Base-by-base conservation (phyloP, 805 yeast genomes). In the Metschnikowia noctiluminum region DNA sequence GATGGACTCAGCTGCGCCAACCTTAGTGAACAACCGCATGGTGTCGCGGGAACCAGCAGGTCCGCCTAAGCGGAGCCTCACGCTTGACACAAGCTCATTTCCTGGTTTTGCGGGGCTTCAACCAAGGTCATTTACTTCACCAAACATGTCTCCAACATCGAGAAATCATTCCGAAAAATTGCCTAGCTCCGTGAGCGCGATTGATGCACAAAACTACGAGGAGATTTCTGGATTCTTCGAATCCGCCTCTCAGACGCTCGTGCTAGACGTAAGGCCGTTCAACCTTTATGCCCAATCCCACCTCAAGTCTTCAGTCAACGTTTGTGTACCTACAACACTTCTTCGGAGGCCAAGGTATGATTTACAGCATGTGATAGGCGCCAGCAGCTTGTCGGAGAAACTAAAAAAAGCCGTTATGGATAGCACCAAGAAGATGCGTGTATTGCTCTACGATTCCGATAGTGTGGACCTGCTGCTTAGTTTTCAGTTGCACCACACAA, bases 251-350 rank as follows among this genome's bases (percentile, higher is more conserved):
- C 35, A 50, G 13, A 15, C 34, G 5, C 48, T 66, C 9, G 54
- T 70, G 15, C 51, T 74, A 37, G 79, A 75, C 51, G 65, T 66
- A 16, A 60, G 79, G 21, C 71, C 76, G 5, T 74, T 62, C 57
- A 71, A 71, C 49, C 45, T 59, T 27, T 75, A 62, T 55, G 57
- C 65, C 16, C 49, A 55, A 8, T 56, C 67, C 28, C 66, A 70
- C 45, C 47, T 75, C 13, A 52, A 48, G 12, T 51, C 59, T 27
- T 58, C 79, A 16, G 53, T 68, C 50, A 72, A 73, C 51, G 58
- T 73, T 14, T 74, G 78, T 52, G 59, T 74, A 12, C 79, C 79
- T 10, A 66, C 77, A 2, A 75, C 79, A 1, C 62, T 75, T 27
- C 54, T 75, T 31, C 73, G 73, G 51, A 54, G 79, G 43, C 62